Evolutionary conservation across 1,284 basidiomycete genomes (phyloP), one percentile per base, ranked within the genome.

Genomic region (Bjerkandera adusta): DNA sequence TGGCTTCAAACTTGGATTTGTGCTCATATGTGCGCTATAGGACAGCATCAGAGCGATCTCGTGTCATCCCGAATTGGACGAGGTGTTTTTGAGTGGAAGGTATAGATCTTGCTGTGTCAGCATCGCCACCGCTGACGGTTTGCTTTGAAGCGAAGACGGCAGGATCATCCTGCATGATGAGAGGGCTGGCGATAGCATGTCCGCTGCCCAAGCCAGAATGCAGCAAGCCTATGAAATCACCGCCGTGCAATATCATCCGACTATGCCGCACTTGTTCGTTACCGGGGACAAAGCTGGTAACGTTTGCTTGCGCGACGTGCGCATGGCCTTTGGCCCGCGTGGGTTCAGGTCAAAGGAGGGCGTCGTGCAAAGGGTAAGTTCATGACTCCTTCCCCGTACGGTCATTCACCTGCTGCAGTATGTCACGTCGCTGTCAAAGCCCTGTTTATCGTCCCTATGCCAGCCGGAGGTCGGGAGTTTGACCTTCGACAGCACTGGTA

Each of bases 271-370:
- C 52, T 58, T 87, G 33, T 89, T 91, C 51, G 74, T 75, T 2
- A 85, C 81, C 3, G 76, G 81, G 41, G 82, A 87, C 49, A 68
- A 61, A 8, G 63, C 59, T 7, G 84, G 84, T 1, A 62, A 67
- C 16, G 76, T 88, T 1, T 79, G 73, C 52, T 72, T 90, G 46
- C 75, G 83, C n/a, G 87, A 90, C 59, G 66, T 69, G n/a, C 71
- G 87, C n/a, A 88, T 86, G 79, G 77, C 83, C 0, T 89, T 89
- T 62, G 81, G 80, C 13, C 70, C 78, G 25, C 54, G 62, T 15
- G 63, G 59, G 18, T 62, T 60, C 5, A 62, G 77, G 27, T 67
- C 71, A 2, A 60, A 69, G 12, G 59, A 75, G n/a, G 84, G 84
- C 1, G 66, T 83, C 1, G 76, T 84, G 8, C 72, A 73, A 46